Base-by-base conservation (phyloP, 257 asterid genomes). In the Capsicum chinense region DNA sequence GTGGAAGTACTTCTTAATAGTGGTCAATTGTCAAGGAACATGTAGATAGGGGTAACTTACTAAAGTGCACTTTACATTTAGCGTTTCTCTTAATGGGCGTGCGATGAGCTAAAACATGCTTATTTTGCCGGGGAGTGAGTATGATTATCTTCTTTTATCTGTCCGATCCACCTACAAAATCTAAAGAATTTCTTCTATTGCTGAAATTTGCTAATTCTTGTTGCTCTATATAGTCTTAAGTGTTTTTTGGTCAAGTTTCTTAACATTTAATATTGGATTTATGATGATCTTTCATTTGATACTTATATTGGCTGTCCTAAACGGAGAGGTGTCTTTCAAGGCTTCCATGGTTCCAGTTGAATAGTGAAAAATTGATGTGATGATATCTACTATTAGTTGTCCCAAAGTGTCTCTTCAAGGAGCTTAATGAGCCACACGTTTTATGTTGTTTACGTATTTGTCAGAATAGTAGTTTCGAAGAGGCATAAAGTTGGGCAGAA, bases 401-500 rank as follows among this genome's bases (percentile, higher is more conserved):
- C 37, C 60, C 12, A 39, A 68, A 48, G 17, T 82, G 39, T 10
- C 79, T 66, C n/a, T 66, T 19, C 19, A 15, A 21, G 79, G 39
- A 82, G 76, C 47, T 48, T 35, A 62, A 63, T 62, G 44, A 67
- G 78, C 58, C 15, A 33, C 13, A n/a, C 39, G 15, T 19, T 60
- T 80, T 64, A 13, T 39, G 74, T 80, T 80, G 16, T 42, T 80
- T 60, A 6, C 12, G 33, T 6, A 26, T 26, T 26, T 26, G 84
- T 42, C 60, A 62, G 58, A 11, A 21, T 81, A 60, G 58, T 16
- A 17, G 74, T 62, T 47, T 10, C 3, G 47, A 81, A 50, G 73
- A 14, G 5, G 42, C 76, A 81, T 58, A 14, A 37, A 73, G 71
- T 56, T 33, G 74, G 68, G 70, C 85, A 83, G 76, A 58, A 84